A percentile compares a stretch with the other conserved stretches of the same genome.
Evolutionary conservation across 192 early-diverging fungal genomes (phyloP).

Genomic region (Chytriomyces sp.): DNA sequence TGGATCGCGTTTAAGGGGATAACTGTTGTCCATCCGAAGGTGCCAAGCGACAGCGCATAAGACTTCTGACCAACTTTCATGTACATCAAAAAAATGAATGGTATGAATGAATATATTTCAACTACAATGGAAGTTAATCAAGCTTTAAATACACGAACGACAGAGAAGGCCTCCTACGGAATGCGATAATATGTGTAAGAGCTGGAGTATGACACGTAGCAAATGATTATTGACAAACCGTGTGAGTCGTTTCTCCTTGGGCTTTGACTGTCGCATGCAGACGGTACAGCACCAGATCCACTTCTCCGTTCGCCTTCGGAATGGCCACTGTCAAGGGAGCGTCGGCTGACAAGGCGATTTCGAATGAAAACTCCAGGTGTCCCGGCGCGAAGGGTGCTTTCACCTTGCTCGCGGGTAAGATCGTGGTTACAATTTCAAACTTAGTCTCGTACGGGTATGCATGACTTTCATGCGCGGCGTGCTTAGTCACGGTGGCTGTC

Average conservation of each 20-base stretch:
- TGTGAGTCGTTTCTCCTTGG: background rate
- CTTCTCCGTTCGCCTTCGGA: background rate
- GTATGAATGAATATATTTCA: too few relatives aligned
- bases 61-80: too few relatives aligned
- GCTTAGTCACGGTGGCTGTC: background rate
- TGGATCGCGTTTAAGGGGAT: too few relatives aligned
- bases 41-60: too few relatives aligned
- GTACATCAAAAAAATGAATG: too few relatives aligned
- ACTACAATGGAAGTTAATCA: background rate
- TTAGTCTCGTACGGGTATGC: background rate
- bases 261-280: slow-evolving; percentile 2
- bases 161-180: background rate
- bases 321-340: slow-evolving; percentile 10
- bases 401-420: background rate
- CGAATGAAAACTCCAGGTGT: slow-evolving; percentile 9
- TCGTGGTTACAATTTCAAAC: background rate
- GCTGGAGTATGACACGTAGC: background rate
- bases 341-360: background rate
- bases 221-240: background rate
- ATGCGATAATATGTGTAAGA: background rate
- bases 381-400: background rate
- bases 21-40: too few relatives aligned
- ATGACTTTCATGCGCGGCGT: background rate
- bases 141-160: background rate
- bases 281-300: slow-evolving; percentile 8